phyloP scores from a whole-genome alignment of 495 filamentous ascomycete genomes.

The Podospora pseudocomata region DNA sequence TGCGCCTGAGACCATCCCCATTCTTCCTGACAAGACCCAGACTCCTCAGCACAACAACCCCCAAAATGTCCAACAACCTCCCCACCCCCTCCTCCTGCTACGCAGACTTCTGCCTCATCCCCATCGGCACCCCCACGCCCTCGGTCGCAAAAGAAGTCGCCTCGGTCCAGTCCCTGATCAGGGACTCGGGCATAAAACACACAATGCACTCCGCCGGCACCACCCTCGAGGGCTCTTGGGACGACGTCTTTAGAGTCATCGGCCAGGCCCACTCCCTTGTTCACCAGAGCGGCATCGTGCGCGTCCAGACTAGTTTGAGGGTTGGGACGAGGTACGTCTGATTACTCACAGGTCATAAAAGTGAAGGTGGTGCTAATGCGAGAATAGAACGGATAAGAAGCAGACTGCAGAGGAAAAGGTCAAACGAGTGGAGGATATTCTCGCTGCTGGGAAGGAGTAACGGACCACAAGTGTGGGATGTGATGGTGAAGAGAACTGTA shows the following conservation, averaged over 20 bases:
- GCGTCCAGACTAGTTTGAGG: slow-evolving; percentile 87
- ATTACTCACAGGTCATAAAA: neutral
- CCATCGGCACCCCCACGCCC: slow-evolving; percentile 74
- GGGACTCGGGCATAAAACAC: slow-evolving; percentile 71
- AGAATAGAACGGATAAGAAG: slow-evolving; percentile 44
- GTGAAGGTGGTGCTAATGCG: neutral
- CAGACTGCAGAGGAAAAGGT: slow-evolving; percentile 48
- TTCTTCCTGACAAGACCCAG: neutral
- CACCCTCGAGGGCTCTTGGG: slow-evolving; percentile 90
- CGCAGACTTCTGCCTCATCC: slow-evolving; percentile 81
- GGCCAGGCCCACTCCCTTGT: slow-evolving; percentile 85
- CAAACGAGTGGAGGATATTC: slow-evolving; percentile 43
- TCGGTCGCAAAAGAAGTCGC: slow-evolving; percentile 88
- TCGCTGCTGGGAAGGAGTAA: slow-evolving; percentile 17
- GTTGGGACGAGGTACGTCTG: slow-evolving; percentile 69
- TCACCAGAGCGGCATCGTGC: slow-evolving; percentile 72
- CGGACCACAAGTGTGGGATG: no score
- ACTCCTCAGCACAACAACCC: neutral
- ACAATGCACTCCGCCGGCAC: slow-evolving; percentile 91
- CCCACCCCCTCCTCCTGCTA: slow-evolving; percentile 64
- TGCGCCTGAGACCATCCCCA: neutral
- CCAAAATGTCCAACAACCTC: slow-evolving; percentile 41
- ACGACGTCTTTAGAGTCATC: slow-evolving; percentile 80
- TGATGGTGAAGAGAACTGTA: neutral
- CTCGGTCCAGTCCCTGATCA: slow-evolving; percentile 81